These are phyloP conservation scores for Aegilops sharonensis DNA, from an alignment of 176 grass and related monocot species.

Conservation along the genomic window DNA sequence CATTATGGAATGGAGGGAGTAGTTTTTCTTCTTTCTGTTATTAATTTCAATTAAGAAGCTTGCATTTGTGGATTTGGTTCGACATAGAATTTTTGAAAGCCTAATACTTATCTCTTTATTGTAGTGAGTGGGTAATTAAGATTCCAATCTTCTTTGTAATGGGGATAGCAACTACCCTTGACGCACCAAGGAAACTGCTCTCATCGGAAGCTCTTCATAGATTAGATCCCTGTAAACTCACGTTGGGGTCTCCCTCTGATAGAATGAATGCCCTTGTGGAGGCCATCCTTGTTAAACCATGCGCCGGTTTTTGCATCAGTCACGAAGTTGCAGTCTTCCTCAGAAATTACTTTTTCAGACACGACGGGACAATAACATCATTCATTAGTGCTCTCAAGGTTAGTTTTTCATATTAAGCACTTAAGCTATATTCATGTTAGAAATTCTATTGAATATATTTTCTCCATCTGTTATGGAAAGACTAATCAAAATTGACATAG, in stretches of 20 bases:
- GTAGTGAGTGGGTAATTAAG: conserved; percentile 86
- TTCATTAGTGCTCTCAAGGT: conserved; percentile 95
- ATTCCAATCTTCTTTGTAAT: conserved; percentile 88
- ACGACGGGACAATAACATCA: conserved; percentile 89
- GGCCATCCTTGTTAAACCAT: conserved; percentile 70
- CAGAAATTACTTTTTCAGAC: conserved; percentile 89
- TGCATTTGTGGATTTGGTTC: neutral
- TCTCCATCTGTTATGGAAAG: neutral
- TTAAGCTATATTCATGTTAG: neutral
- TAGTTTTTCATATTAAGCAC: conserved; percentile 16
- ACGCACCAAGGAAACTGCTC: conserved; percentile 80
- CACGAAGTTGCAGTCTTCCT: conserved; percentile 74
- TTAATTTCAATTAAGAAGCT: conserved; percentile 8
- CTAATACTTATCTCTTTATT: conserved; percentile 20
- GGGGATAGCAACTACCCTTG: conserved; percentile 79
- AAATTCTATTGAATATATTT: conserved; percentile 27
- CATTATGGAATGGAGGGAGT: neutral
- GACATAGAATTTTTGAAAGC: neutral
- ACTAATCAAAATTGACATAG: conserved; percentile 45
- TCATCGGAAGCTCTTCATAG: conserved; percentile 73
- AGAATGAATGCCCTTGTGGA: conserved; percentile 93
- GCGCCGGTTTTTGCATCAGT: conserved; percentile 61
- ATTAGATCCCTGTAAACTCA: conserved; percentile 71
- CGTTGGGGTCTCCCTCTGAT: conserved; percentile 68
- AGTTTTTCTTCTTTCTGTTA: neutral